Evolutionary conservation across 345 rosid genomes (phyloP).

Genomic region (Eucalyptus virginea): DNA sequence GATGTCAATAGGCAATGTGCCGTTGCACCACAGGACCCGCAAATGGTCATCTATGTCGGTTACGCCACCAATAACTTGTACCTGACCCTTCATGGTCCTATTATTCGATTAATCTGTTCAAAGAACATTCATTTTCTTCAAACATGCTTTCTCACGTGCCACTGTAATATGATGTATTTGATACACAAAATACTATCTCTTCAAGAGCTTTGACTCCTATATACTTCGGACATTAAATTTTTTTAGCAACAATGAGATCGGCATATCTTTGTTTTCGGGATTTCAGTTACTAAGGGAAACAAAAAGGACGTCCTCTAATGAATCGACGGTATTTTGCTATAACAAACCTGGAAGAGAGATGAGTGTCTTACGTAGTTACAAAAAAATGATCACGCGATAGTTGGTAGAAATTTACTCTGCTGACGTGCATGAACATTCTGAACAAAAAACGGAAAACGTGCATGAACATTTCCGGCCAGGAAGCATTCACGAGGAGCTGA

Average conservation of each 20-base stretch:
- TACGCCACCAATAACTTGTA: no score
- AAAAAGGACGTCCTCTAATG: neutral
- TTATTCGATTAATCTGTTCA: no score
- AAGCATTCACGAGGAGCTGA: neutral
- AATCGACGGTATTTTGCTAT: neutral
- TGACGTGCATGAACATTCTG: neutral
- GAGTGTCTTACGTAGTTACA: neutral
- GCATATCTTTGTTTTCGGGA: neutral
- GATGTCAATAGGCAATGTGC: no score
- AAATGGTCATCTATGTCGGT: no score
- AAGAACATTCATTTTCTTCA: no score
- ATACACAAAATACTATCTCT: neutral
- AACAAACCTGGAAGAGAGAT: neutral
- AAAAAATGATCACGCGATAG: neutral
- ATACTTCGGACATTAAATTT: neutral
- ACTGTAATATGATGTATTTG: neutral
- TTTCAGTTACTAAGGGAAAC: neutral
- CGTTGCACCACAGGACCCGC: no score
- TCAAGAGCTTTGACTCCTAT: neutral
- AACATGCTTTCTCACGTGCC: neutral
- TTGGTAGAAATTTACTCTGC: neutral
- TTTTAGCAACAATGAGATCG: neutral
- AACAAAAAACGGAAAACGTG: slow-evolving; percentile 3
- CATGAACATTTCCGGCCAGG: neutral
- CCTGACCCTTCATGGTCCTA: no score